phyloP scores from a whole-genome alignment of 495 filamentous ascomycete species.

The Aspergillus ellipticus region DNA sequence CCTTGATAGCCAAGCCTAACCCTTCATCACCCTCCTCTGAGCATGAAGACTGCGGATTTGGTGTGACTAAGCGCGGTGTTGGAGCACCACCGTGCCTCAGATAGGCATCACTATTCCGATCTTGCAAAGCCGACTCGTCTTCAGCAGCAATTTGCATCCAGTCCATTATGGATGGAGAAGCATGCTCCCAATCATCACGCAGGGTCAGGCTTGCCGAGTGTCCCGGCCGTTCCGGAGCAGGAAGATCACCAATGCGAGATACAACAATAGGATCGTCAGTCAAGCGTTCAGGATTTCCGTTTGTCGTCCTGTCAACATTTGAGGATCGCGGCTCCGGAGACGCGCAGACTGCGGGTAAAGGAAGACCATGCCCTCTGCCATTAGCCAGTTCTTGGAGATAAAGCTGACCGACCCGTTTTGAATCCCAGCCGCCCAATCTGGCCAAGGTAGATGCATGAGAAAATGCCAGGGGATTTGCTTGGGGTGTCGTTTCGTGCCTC shows the following conservation, averaged over 20 bases:
- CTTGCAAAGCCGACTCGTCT: constrained; percentile 27
- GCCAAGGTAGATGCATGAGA: constrained; percentile 42
- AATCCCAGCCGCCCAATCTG: constrained; percentile 51
- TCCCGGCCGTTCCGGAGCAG: constrained; percentile 17
- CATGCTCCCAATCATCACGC: constrained; percentile 51
- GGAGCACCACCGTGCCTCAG: constrained; percentile 21
- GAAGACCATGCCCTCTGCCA: constrained; percentile 26
- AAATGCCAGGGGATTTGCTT: constrained; percentile 12
- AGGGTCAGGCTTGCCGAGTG: constrained; percentile 44
- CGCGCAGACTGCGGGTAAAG: constrained; percentile 15
- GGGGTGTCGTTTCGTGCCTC: constrained; percentile 1
- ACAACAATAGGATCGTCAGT: constrained; percentile 39
- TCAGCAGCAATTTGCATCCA: constrained; percentile 50
- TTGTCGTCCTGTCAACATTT: constrained; percentile 6
- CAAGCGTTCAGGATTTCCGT: constrained; percentile 24
- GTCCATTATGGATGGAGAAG: constrained; percentile 54
- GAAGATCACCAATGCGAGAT: constrained; percentile 21
- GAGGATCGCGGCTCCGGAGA: constrained; percentile 20
- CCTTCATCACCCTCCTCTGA: constrained; percentile 16
- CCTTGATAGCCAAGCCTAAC: constrained; percentile 39
- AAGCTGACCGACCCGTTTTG: constrained; percentile 49
- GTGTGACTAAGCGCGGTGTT: constrained; percentile 23
- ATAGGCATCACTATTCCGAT: constrained; percentile 15
- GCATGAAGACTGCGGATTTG: constrained; percentile 8
- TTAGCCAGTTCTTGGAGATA: constrained; percentile 50